Evolutionary conservation across 495 filamentous ascomycete genomes (phyloP), one percentile per base, ranked within the genome.

Genomic region (Neurospora pannonica): DNA sequence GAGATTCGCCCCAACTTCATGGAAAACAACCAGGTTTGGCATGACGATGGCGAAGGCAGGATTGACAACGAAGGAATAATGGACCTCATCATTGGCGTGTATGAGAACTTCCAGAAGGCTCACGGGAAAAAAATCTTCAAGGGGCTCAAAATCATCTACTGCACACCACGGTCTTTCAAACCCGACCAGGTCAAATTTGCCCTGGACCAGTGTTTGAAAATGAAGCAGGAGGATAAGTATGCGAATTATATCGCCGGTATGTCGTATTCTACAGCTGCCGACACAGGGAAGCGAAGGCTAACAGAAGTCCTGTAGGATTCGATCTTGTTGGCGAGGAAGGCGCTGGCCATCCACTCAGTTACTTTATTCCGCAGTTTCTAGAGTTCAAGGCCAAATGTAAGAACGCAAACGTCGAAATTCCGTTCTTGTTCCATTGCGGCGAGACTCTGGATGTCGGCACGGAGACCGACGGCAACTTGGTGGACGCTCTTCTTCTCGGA

Each of bases 381-480:
- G 90, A 91, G 85, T 98, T 99, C 84, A 89, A 88, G 69, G 89
- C 91, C 73, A 84, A 86, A 34, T 98, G 95, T 76, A 83, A 83
- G 8, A 85, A 88, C 71, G 87, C 90, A 75, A 86, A 85, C 3
- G 83, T 97, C 3, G 90, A 97, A 6, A 93, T 98, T n/a, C 96
- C 96, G 0, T 97, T 97, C 82, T 90, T 96, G 76, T 96, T 99
- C 82, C 96, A 99, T 78, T 97, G 95, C 69, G 96, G 94, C 38
- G 94, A 98, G 82, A 93, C 91, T 28, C 88, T 96, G 0, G 92
- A 94, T 37, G 89, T 93, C 72, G 93, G 92, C 15, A 88, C 88
- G 72, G 85, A 87, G n/a, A 89, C 91, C 5, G 94, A 97, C 76
- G 88, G 92, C 39, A 97, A 98, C 77, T 87, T 98, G 3, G 92